Percentiles rank a stretch among this genome's conserved stretches.
These are phyloP conservation scores for Coniferiporia sulphurascens DNA, from an alignment of 1,284 basidiomycete species.

Conservation along the genomic window DNA sequence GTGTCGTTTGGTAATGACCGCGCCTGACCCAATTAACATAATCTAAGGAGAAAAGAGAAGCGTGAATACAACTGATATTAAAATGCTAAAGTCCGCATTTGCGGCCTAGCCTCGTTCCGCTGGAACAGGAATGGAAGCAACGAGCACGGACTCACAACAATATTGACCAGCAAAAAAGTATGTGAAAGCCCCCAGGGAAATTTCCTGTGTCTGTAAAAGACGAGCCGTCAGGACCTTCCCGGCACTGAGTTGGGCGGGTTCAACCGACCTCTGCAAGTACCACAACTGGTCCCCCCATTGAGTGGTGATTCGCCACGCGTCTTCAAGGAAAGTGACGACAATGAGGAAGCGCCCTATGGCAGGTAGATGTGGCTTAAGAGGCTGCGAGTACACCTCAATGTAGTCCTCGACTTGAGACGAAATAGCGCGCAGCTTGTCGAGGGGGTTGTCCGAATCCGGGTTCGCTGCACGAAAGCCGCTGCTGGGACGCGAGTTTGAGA, in stretches of 20 bases:
- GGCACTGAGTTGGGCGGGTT: not conserved
- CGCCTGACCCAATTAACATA: slow-evolving; percentile 86
- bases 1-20: slow-evolving; percentile 85
- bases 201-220: slow-evolving; percentile 73
- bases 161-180: slow-evolving; percentile 87
- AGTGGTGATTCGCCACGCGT: slow-evolving; percentile 88
- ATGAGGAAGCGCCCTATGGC: slow-evolving; percentile 96
- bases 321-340: slow-evolving; percentile 97
- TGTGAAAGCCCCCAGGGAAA: slow-evolving; percentile 96
- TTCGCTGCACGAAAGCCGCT: slow-evolving; percentile 67
- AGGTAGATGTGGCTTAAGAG: slow-evolving; percentile 91
- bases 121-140: not conserved
- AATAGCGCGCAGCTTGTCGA: slow-evolving; percentile 78
- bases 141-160: slow-evolving; percentile 63
- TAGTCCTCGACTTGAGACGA: slow-evolving; percentile 86
- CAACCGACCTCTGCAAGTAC: slow-evolving; percentile 85
- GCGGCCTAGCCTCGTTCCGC: not conserved
- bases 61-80: not conserved
- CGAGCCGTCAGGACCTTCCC: not conserved
- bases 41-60: slow-evolving; percentile 45
- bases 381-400: slow-evolving; percentile 90
- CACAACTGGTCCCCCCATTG: slow-evolving; percentile 97
- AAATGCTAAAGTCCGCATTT: not conserved
- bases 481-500: slow-evolving; percentile 61
- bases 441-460: slow-evolving; percentile 65